Evolutionary conservation across 768 basidiomycete genomes (phyloP), one percentile per base, ranked within the genome.

Genomic region (Suillus cothurnatus): DNA sequence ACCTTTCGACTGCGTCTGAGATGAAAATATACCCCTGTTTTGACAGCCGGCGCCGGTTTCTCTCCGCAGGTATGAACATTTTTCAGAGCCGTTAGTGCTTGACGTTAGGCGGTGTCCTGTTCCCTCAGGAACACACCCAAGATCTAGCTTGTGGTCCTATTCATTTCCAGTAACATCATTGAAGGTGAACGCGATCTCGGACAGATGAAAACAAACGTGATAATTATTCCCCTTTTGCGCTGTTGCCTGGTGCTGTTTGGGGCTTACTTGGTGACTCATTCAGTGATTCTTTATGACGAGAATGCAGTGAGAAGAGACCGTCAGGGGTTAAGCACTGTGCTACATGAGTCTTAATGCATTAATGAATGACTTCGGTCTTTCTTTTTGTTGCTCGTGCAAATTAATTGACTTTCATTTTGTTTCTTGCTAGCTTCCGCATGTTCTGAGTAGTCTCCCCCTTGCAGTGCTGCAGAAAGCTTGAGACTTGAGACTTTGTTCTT

Each of bases 401-500:
- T 86, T 94, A 61, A 84, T 94, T 49, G 93, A 93, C 0, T 94
- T 94, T 73, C 76, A 97, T 43, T 87, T 95, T 70, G 95, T 2
- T 96, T 97, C 80, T 94, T 94, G 12, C 77, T 95, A 43, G 94
- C 94, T 2, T 93, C 94, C 1, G 89, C 91, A 0, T 86, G 88
- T 71, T 93, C 94, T 49, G 90, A 97, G 79, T 95, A 92, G 93
- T 77, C 81, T 84, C 53, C 94, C 94, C 34, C 94, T 93, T 6
- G 89, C 91, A 26, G 86, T 91, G 31, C 78, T 96, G 60, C 90
- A 89, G 71, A 90, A 93, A 85, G 38, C 19, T 32, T 53, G 53
- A 23, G 45, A 12, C n/a, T 49, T 49, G 6, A 34, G 15, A 45
- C 28, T 28, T 38, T 32, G 8, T 11, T 32, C 15, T 58, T 11